Conservation (phyloP, 1,139 yeast species). For the Suhomyces taliae region DNA sequence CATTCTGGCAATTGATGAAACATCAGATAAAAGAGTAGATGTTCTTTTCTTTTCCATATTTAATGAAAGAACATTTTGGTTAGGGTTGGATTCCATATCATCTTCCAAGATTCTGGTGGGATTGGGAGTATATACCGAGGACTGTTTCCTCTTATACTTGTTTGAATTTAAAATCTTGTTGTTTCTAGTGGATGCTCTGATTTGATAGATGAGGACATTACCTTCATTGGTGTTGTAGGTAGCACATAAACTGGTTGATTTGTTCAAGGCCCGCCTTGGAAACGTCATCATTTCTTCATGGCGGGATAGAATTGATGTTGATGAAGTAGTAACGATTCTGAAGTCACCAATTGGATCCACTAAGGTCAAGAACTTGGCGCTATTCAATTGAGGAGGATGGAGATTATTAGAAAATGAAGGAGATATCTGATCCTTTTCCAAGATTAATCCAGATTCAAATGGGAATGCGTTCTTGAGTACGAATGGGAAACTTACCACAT, state of each 20-base stretch:
- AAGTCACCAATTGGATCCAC: constrained; percentile 71
- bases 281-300: constrained; percentile 57
- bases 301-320: constrained; percentile 63
- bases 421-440: constrained; percentile 47
- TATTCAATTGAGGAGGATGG: constrained; percentile 25
- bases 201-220: constrained; percentile 49
- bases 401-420: constrained; percentile 11
- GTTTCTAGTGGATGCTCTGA: constrained; percentile 41
- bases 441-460: constrained; percentile 62
- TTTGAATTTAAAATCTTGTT: constrained; percentile 12
- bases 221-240: constrained; percentile 51
- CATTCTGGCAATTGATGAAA: constrained; percentile 63
- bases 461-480: constrained; percentile 54
- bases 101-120: constrained; percentile 46
- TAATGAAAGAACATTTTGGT: constrained; percentile 27
- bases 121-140: constrained; percentile 40
- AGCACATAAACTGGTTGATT: constrained; percentile 46
- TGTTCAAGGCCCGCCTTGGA: constrained; percentile 41
- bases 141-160: constrained; percentile 26
- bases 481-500: constrained; percentile 66
- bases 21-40: constrained; percentile 55
- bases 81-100: constrained; percentile 26
- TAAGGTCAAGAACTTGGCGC: constrained; percentile 57
- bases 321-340: constrained; percentile 66
- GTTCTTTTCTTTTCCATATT: constrained; percentile 54